Evolutionary conservation across 164 flowering plant species (phyloP).

Genomic region (Stephania cephalantha): DNA sequence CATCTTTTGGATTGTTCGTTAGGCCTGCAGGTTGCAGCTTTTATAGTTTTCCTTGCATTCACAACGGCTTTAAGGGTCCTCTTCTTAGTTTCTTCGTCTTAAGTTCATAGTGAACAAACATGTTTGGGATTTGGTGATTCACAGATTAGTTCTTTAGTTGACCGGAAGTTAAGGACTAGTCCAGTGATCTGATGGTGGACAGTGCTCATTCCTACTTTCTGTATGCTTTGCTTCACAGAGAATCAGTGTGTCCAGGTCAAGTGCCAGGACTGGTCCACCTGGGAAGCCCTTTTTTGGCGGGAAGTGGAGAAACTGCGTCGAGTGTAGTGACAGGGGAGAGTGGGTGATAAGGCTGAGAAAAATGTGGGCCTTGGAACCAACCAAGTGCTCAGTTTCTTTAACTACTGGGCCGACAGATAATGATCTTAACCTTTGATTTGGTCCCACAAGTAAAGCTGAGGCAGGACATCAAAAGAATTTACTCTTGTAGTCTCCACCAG

Average conservation of each 20-base stretch:
- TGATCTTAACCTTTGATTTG: conserved; percentile 2
- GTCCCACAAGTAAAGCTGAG: conserved; percentile 1
- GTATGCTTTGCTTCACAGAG: not conserved
- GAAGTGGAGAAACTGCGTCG: conserved; percentile 4
- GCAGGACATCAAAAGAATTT: not conserved
- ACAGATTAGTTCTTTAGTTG: too few relatives aligned
- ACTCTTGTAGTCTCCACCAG: not conserved
- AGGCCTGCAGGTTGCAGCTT: too few relatives aligned
- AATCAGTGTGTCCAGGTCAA: not conserved
- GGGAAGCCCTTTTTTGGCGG: not conserved
- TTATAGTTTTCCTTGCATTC: too few relatives aligned
- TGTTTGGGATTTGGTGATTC: too few relatives aligned
- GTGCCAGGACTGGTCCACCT: not conserved
- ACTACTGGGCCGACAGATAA: not conserved
- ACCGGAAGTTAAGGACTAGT: too few relatives aligned
- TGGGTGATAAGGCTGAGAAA: not conserved
- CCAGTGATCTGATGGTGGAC: not conserved
- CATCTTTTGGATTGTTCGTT: too few relatives aligned
- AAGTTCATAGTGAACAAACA: too few relatives aligned
- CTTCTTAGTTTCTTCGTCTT: too few relatives aligned
- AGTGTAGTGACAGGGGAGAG: not conserved
- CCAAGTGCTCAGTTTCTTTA: conserved; percentile 1
- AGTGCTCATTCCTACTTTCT: too few relatives aligned
- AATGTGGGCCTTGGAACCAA: not conserved
- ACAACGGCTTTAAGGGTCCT: too few relatives aligned